Evolutionary conservation across 495 filamentous ascomycete genomes (phyloP).

Genomic region (Lindgomyces ingoldianus): DNA sequence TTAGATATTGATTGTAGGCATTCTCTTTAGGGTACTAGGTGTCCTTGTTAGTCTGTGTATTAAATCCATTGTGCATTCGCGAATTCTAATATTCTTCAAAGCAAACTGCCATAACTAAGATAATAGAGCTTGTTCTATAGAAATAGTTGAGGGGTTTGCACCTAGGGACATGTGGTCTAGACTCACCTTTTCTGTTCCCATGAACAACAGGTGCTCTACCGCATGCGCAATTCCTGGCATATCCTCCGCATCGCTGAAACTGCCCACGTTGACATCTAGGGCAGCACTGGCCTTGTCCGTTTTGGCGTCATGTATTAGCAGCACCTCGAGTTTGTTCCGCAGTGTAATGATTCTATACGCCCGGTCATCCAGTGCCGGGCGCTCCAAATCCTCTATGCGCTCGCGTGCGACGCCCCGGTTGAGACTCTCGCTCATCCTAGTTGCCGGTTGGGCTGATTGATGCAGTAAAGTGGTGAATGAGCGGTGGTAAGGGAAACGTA

Average conservation of each 20-base stretch:
- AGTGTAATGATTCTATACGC: slow-evolving; percentile 85
- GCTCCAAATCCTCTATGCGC: slow-evolving; percentile 77
- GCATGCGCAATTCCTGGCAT: slow-evolving; percentile 95
- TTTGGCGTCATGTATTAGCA: slow-evolving; percentile 90
- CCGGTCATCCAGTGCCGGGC: slow-evolving; percentile 83
- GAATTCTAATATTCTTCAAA: too few species aligned
- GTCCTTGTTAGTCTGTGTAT: neutral
- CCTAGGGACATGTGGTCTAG: neutral
- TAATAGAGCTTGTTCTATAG: too few species aligned
- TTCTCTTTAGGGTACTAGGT: slow-evolving; percentile 84
- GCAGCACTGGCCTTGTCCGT: slow-evolving; percentile 97
- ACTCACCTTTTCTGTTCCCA: slow-evolving; percentile 92
- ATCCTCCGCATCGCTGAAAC: slow-evolving; percentile 85
- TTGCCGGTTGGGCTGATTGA: neutral
- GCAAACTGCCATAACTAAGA: too few species aligned
- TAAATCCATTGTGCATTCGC: too few species aligned
- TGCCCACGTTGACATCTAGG: slow-evolving; percentile 93
- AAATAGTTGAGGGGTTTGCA: too few species aligned
- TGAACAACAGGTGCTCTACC: slow-evolving; percentile 92
- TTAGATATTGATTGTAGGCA: slow-evolving; percentile 90
- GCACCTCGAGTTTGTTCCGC: slow-evolving; percentile 85
- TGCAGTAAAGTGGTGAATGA: slow-evolving; percentile 4
- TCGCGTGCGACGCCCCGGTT: slow-evolving; percentile 47
- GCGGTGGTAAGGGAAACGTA: neutral
- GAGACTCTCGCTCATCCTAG: slow-evolving; percentile 35